Conservation (phyloP, 495 filamentous ascomycete species). For the Aspergillus baeticus region DNA sequence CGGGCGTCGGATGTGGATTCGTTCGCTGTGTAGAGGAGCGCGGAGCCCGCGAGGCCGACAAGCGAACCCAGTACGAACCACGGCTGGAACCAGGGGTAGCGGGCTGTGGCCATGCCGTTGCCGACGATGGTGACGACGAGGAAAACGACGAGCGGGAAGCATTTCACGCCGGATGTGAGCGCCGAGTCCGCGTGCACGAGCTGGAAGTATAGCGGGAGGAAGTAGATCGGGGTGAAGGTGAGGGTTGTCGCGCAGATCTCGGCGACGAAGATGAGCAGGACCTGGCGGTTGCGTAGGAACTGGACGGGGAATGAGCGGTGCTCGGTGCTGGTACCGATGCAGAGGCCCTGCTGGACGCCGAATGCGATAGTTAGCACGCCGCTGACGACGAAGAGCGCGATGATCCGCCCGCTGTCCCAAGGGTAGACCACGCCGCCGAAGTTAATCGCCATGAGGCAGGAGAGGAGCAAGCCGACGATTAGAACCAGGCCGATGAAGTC, state of each 20-base stretch:
- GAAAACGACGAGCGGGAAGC: constrained; percentile 51
- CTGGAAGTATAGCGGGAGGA: constrained; percentile 54
- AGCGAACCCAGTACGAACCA: constrained; percentile 44
- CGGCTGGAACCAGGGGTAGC: constrained; percentile 43
- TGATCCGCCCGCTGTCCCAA: constrained; percentile 49
- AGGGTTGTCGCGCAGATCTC: constrained; percentile 18
- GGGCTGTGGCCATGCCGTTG: constrained; percentile 39
- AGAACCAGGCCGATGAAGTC: too few species aligned
- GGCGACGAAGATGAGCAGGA: constrained; percentile 2
- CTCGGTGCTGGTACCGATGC: constrained; percentile 41
- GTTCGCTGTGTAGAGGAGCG: too few species aligned
- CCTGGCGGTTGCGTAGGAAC: constrained; percentile 17
- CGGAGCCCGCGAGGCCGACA: constrained; percentile 24
- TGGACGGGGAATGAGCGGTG: constrained; percentile 50
- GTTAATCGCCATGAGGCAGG: constrained; percentile 15
- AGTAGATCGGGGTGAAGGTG: constrained; percentile 26
- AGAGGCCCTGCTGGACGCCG: constrained; percentile 44
- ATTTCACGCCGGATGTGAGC: constrained; percentile 42
- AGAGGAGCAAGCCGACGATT: too few species aligned
- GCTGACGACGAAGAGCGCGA: constrained; percentile 46
- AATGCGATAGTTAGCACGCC: constrained; percentile 42
- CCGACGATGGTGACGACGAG: constrained; percentile 43
- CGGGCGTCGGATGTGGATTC: constrained; percentile 9
- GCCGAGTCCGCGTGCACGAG: constrained; percentile 47
- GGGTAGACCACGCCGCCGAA: constrained; percentile 38